Conservation (phyloP, 106 monocot species). For the Dendrobium catenatum region DNA sequence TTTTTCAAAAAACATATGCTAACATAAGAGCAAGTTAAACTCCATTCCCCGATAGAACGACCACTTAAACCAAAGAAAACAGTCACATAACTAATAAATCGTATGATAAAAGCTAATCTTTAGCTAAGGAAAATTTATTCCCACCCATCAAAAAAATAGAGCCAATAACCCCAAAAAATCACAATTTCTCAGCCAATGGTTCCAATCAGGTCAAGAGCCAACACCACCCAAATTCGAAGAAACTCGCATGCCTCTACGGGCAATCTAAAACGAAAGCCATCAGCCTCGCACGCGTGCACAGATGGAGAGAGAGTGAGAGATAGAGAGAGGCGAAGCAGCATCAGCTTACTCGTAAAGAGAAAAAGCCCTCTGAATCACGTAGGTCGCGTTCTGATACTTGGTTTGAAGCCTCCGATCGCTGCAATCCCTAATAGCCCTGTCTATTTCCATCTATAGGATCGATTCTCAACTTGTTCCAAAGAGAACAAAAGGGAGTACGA, state of each 20-base stretch:
- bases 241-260: background rate
- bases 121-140: background rate
- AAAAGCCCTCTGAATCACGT: conserved; percentile 89
- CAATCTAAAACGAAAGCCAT: background rate
- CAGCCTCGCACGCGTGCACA: background rate
- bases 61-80: background rate
- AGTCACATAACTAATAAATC: background rate
- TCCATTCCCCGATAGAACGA: background rate
- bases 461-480: background rate
- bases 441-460: conserved; percentile 73
- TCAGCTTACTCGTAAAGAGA: conserved; percentile 73
- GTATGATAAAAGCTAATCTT: background rate
- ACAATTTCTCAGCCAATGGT: background rate
- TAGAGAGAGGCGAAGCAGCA: background rate
- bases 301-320: background rate
- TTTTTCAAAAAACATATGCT: background rate
- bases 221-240: background rate
- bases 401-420: conserved; percentile 78
- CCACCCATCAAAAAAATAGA: background rate
- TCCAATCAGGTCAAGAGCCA: background rate
- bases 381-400: conserved; percentile 84
- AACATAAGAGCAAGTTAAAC: background rate
- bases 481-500: background rate
- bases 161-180: background rate
- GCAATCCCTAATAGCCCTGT: conserved; percentile 59